Evolutionary conservation across 2,329 filamentous ascomycete species (phyloP).

Genomic region (Apiospora phragmitis): DNA sequence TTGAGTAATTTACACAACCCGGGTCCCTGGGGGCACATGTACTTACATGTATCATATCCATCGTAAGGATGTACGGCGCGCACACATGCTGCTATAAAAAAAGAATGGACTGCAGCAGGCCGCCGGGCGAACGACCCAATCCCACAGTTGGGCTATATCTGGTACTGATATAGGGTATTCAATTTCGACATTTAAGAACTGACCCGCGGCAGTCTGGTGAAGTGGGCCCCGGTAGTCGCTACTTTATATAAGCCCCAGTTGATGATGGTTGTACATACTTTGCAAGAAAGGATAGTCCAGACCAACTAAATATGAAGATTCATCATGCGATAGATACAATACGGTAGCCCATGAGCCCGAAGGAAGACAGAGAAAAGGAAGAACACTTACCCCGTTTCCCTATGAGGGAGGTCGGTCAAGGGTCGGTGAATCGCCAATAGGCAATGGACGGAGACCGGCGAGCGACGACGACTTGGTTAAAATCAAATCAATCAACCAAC

Average conservation of each 20-base stretch:
- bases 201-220: neutral
- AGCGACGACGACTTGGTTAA: neutral
- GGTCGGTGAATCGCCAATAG: neutral
- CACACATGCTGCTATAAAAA: neutral
- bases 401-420: neutral
- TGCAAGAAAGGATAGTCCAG: neutral
- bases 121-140: neutral
- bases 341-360: neutral
- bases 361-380: neutral
- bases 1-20: neutral
- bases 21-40: neutral
- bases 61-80: neutral
- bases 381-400: neutral
- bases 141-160: neutral
- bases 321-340: neutral
- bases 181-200: neutral
- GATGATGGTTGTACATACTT: neutral
- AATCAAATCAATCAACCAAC: neutral
- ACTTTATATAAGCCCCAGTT: neutral
- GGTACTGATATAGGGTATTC: slow-evolving; percentile 1
- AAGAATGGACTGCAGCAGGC: neutral
- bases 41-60: too few relatives aligned
- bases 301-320: too few relatives aligned
- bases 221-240: neutral
- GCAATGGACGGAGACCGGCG: neutral